A percentile compares a stretch with the other conserved stretches of the same genome.
phyloP scores from a whole-genome alignment of 257 asterid genomes.

The Primulina huaijiensis region DNA sequence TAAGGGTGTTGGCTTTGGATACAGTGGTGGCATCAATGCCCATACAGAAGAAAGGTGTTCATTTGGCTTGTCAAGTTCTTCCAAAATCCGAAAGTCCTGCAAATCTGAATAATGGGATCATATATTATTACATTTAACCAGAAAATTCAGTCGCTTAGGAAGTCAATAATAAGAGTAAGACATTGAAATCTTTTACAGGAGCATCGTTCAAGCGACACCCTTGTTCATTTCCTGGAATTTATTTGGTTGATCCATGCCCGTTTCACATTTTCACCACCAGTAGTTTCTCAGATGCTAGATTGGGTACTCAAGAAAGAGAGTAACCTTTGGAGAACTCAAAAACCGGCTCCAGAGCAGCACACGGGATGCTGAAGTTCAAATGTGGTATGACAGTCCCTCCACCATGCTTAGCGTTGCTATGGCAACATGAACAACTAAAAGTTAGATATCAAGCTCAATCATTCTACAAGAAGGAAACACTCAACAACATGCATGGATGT shows the following conservation, averaged over 20 bases:
- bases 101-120: slow-evolving; percentile 47
- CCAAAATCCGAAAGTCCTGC: slow-evolving; percentile 53
- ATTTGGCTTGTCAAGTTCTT: slow-evolving; percentile 74
- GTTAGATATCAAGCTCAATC: slow-evolving; percentile 20
- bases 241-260: not conserved
- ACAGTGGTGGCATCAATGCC: slow-evolving; percentile 81
- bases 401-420: slow-evolving; percentile 96
- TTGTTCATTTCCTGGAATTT: slow-evolving; percentile 9
- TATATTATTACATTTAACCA: slow-evolving; percentile 6
- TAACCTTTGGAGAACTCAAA: slow-evolving; percentile 76
- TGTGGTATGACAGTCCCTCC: slow-evolving; percentile 95
- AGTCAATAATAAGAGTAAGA: not conserved
- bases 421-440: slow-evolving; percentile 16
- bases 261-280: slow-evolving; percentile 1
- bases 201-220: not conserved
- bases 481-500: not conserved
- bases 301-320: slow-evolving; percentile 9
- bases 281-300: slow-evolving; percentile 9
- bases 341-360: slow-evolving; percentile 82
- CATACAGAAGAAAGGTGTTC: slow-evolving; percentile 79
- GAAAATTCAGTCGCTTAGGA: not conserved
- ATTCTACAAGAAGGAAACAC: slow-evolving; percentile 12
- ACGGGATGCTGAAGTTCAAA: slow-evolving; percentile 96
- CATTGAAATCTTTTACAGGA: not conserved
- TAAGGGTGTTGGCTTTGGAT: slow-evolving; percentile 62